Conservation (phyloP, 2,329 filamentous ascomycete genomes). For the Ceratocystis variospora region DNA sequence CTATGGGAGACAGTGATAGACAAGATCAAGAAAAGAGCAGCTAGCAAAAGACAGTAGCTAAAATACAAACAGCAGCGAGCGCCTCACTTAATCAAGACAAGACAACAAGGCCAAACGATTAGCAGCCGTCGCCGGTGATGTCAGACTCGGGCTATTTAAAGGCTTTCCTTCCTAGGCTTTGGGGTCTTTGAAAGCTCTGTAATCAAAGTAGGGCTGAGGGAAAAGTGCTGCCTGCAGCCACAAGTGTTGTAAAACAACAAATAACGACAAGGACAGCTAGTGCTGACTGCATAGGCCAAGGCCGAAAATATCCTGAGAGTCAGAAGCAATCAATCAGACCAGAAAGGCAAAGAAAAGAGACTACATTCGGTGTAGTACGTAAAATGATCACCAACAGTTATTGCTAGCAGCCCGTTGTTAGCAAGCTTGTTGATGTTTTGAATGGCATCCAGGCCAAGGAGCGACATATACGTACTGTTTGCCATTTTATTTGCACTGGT, state of each 20-base stretch:
- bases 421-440: background rate
- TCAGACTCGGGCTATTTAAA: background rate
- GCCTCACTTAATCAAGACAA: background rate
- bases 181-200: background rate
- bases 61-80: background rate
- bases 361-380: background rate
- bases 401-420: background rate
- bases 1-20: background rate
- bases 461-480: background rate
- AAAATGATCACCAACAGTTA: background rate
- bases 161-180: background rate
- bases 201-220: background rate
- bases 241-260: no score
- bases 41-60: background rate
- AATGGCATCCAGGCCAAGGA: background rate
- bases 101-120: no score
- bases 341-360: background rate
- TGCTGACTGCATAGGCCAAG: no score
- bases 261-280: no score
- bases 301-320: no score
- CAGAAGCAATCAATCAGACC: background rate
- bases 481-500: background rate
- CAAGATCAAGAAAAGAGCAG: no score
- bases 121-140: background rate
- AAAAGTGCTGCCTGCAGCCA: background rate